Base-by-base conservation (phyloP, 768 basidiomycete genomes). In the Tulasnella sp. region DNA sequence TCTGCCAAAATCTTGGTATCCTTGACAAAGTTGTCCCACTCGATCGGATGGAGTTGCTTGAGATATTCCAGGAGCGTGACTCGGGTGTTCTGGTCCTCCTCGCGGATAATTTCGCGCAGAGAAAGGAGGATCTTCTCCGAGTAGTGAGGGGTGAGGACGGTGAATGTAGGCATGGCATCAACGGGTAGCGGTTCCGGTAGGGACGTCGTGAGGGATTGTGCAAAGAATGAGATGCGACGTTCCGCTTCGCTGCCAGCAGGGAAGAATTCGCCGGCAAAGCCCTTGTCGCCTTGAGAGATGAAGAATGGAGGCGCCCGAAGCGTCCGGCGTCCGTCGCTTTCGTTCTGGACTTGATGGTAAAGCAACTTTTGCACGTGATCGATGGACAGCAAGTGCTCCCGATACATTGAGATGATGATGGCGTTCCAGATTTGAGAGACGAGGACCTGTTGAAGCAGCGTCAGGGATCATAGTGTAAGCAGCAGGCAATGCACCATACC, bases 381-480 rank as follows among this genome's bases (percentile, higher is more conserved):
- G 84, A 99, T 99, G 73, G 97, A 98, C 46, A 99, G 88, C n/a
- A 99, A 85, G 84, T 99, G 98, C 85, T 99, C 98, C 84, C 98
- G 92, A 86, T 99, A 99, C 98, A 99, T 99, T 19, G 97, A 99
- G 82, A 99, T 99, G 86, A 99, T 98, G 86, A 99, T 92, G 34
- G 98, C 98, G 84, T 99, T 99, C 98, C 98, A 99, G 78, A 99
- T 97, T 86, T 98, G 98, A 21, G 97, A 98, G 68, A 99, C 97
- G 56, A 99, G 89, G 52, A 99, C 96, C 94, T 96, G 77, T 74
- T 21, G 27, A 24, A 48, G 42, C 36, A 36, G 46, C 81, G 36
- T 71, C 71, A 42, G 58, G 14, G 38, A 71, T 18, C 76, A 31
- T 71, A 48, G 74, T 18, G 8, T 62, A 46, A 74, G 58, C 21